phyloP scores from a whole-genome alignment of 768 basidiomycete genomes.

The Clathrus columnatus region DNA sequence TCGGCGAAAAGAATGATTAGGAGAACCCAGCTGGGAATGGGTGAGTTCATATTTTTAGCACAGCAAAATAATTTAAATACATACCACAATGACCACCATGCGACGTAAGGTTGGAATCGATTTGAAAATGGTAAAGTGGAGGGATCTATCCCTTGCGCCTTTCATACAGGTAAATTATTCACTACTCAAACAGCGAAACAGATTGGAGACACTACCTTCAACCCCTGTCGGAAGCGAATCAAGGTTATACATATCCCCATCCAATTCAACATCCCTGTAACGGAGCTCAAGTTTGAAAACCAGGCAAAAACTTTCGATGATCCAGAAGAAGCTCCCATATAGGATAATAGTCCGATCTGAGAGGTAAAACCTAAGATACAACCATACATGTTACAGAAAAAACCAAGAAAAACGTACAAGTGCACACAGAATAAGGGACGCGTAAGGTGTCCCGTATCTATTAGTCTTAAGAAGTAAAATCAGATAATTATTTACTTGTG shows the following conservation, averaged over 20 bases:
- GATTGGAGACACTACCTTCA: constrained; percentile 17
- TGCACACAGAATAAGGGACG: neutral
- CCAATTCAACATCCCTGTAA: constrained; percentile 37
- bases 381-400: no score
- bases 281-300: constrained; percentile 31
- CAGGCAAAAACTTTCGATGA: constrained; percentile 34
- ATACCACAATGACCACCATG: constrained; percentile 6
- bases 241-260: constrained; percentile 39
- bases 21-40: neutral
- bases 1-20: constrained; percentile 6
- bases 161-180: neutral
- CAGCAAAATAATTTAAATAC: neutral
- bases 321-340: constrained; percentile 29
- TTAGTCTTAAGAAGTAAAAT: neutral
- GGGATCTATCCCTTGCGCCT: constrained; percentile 5
- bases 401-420: neutral
- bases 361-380: neutral
- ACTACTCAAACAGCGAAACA: neutral
- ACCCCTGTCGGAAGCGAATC: constrained; percentile 34
- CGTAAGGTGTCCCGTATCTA: constrained; percentile 3
- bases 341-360: constrained; percentile 29
- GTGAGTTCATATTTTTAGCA: neutral
- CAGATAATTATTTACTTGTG: constrained; percentile 25
- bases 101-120: constrained; percentile 1
- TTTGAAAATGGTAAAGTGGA: neutral